Evolutionary conservation across 2,329 filamentous ascomycete species (phyloP), one percentile per base, ranked within the genome.

Genomic region (Sarocladiaceae sp.): DNA sequence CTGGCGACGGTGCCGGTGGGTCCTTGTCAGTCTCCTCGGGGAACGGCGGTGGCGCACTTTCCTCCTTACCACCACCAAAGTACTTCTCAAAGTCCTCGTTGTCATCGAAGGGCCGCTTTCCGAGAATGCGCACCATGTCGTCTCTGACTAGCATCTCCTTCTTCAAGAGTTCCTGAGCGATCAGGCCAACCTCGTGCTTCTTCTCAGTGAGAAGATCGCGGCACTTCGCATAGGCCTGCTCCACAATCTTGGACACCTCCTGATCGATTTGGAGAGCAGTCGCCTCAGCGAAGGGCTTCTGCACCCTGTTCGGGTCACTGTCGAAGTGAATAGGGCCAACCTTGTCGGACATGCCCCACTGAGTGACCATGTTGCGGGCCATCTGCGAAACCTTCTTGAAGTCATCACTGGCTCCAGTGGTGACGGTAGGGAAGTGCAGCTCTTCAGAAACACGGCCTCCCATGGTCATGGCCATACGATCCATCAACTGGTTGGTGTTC

Each of bases 401-500:
- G 68, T 99, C 94, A 68, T 97, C 94, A 51, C 86, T 92, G 18
- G 93, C 94, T 53, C 94, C 94, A 44, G 89, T 94, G 2, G 94
- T 99, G 18, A 99, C 94, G 0, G 91, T 96, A 29, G 94, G 87
- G 71, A 99, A 99, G 73, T 99, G 93, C 7, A 99, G 75, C 71
- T 99, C 94, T 72, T 99, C 94, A 18, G 88, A 94, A 22, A 99
- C 88, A 58, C 94, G 90, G 2, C 94, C 94, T 60, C 92, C 94
- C 52, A 99, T 85, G 2, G 93, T 97, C 94, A 99, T 99, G 58
- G 94, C 94, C 94, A 99, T 99, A 60, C 94, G 91, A 69, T 99
- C 94, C 90, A 97, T 96, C 37, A 99, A 79, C 72, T 99, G 94
- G 66, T 92, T 86, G 57, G 90, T 86, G 64, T 87, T 96, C 92